Base-by-base conservation (phyloP, 164 flowering plant species). In the Cinnamomum chago region DNA sequence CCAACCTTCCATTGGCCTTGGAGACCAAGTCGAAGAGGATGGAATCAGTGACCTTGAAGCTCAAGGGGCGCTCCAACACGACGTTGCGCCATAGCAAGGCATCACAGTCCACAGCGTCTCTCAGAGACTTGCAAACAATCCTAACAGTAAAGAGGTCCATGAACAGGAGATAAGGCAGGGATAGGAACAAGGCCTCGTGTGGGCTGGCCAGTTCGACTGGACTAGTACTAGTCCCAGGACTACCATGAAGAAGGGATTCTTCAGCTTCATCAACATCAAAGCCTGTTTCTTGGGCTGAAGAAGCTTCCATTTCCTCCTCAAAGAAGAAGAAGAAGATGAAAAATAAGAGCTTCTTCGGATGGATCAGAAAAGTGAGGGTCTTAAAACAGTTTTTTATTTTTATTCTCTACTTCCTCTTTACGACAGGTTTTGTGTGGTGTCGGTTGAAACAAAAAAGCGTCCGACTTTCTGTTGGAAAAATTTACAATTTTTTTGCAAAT, bases 171-270 rank as follows among this genome's bases (percentile, higher is more conserved):
- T 86, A 88, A 71, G 88, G 28, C 18, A 92, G 72, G 25, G 84
- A 89, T 11, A 88, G 80, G 79, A 83, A 85, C 68, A 94, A 6
- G 30, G 92, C 91, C 60, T 88, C 92, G 76, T 88, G 94, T 55
- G 96, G 92, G 69, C 79, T 76, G 62, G 70, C 79, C 18, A 83
- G 62, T 74, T 80, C 83, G 4, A 23, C 58, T 35, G 60, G 60
- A 67, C 22, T 65, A 67, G 50, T 7, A 67, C 22, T 65, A 67
- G 50, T 7, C 28, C 2, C 11, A 18, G 69, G 47, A 67, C 10
- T 10, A 40, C 67, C 18, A 25, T 10, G 60, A 55, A 14, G n/a
- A 55, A 12, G 5, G 60, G 20, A 14, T 15, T 1, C 60, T 55
- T 20, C 5, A n/a, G 7, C 17, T 55, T 18, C 20, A 14, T 3